Base-by-base conservation (phyloP, 139 green algal genomes). In the Chlorella sp. region DNA sequence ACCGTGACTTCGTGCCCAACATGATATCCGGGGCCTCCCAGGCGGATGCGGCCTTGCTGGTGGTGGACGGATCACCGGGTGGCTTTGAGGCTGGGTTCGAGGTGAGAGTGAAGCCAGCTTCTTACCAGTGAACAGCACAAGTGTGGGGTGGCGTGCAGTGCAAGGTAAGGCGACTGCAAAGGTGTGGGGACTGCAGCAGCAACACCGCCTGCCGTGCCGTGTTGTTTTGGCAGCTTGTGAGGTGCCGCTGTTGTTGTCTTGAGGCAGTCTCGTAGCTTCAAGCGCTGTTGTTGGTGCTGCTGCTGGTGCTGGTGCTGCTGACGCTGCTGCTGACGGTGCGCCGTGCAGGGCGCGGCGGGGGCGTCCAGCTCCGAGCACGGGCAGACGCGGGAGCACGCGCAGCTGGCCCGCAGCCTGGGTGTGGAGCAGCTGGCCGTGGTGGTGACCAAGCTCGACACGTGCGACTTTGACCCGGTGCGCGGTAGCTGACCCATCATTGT, bases 1-100 rank as follows among this genome's bases (percentile, higher is more conserved):
- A 99, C 82, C 62, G 90, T 0, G 94, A 99, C 85, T 99, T 98
- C 80, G 93, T 98, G 27, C 93, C 95, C 31, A 96, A 96, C 88
- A 95, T 97, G 88, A 98, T 99, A 42, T 68, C 82, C 0, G 95
- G 94, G 6, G 88, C 88, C 0, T 79, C 87, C 1, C 36, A 64
- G 70, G 95, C 95, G 0, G 95, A 99, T 71, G 95, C 91, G 17
- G 95, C 95, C 1, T 74, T 99, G 71, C 83, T 99, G 63, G 80
- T 98, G 34, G 87, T 99, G 35, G 95, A 99, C 60, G 95, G 93
- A 26, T 95, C 93, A 0, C 79, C 80, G 0, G 90, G 88, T 17
- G 94, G 86, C 6, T 99, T 99, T 79, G 95, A 99, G 80, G 86
- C 92, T 0, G 95, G 95, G 0, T 97, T 99, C 71, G 76, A 89